Evolutionary conservation across 2,329 filamentous ascomycete species (phyloP), one percentile per base, ranked within the genome.

Genomic region (Furcasterigmium sp.): DNA sequence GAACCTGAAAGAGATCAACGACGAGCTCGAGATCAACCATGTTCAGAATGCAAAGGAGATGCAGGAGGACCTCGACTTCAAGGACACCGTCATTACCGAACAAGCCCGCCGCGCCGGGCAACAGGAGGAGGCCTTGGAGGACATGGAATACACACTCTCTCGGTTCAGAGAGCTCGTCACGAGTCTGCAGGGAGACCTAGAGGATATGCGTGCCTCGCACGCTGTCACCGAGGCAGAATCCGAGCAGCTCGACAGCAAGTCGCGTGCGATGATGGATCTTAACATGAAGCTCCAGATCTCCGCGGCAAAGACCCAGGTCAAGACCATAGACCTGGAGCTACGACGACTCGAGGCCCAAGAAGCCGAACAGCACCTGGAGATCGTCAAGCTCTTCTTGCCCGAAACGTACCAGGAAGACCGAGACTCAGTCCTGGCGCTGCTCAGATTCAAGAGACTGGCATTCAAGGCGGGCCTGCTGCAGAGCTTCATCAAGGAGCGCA

Each of bases 241-340:
- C 1, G 90, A 91, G 60, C 89, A 97, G 61, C 79, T 97, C 43
- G 91, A 84, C 51, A 87, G 80, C 55, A 85, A 89, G 49, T 95
- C 91, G 36, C 82, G 90, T 49, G 90, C 91, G 42, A 95, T 98
- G 85, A 87, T 95, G 80, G 91, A 98, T 57, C 76, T 98, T 37
- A 97, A 97, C 63, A 80, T 91, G 76, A 94, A 95, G 66, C 76
- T 98, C 35, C 91, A 95, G 58, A 79, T 87, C 44, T 94, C 90
- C 11, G 90, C 90, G 10, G 80, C 89, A 32, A 95, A 95, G 69
- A 86, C 91, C 3, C 91, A 95, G 61, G 84, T 88, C 56, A 97
- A 95, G 69, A 90, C 90, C 0, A 95, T 98, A 49, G 91, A 96
- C 52, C 74, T 96, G 23, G 91, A 97, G 61, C 71, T 97, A 45